Evolutionary conservation across 2,329 filamentous ascomycete species (phyloP).

Genomic region (Hyphodiscus sp.): DNA sequence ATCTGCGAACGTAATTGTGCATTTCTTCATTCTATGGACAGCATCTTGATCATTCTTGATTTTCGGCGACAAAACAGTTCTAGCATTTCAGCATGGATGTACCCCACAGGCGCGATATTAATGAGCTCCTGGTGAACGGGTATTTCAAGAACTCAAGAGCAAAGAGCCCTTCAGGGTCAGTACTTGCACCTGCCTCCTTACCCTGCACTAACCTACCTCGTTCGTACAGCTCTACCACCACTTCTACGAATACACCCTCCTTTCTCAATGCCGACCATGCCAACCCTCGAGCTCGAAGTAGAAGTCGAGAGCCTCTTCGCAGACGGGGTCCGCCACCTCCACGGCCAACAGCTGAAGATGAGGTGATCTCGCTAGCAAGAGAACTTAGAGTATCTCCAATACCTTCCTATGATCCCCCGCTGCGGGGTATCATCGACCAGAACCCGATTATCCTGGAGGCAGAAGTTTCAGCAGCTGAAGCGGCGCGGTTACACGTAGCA

Average conservation of each 20-base stretch:
- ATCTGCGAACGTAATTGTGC: background rate
- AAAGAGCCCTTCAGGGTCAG: constrained; percentile 32
- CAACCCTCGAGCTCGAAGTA: constrained; percentile 11
- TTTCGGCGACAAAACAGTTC: background rate
- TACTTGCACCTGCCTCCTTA: background rate
- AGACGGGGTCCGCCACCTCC: constrained; percentile 41
- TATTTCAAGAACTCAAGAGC: constrained; percentile 44
- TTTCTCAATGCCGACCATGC: constrained; percentile 8
- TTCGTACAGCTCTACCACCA: constrained; percentile 4
- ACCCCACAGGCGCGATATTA: constrained; percentile 16
- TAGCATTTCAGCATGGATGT: constrained; percentile 18
- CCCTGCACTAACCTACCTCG: constrained; percentile 1
- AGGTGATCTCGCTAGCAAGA: constrained; percentile 52
- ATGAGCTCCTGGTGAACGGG: constrained; percentile 38
- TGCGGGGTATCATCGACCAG: constrained; percentile 62
- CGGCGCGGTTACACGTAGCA: constrained; percentile 21
- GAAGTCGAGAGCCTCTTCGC: constrained; percentile 14
- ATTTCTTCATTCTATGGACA: constrained; percentile 6
- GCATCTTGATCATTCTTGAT: background rate
- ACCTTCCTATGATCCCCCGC: constrained; percentile 46
- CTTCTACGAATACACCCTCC: constrained; percentile 5
- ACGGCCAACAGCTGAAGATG: constrained; percentile 63
- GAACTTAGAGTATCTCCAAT: constrained; percentile 37
- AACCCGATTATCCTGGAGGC: constrained; percentile 60
- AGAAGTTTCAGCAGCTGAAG: constrained; percentile 30